Conservation (phyloP, 305 asterid species). For the Plantago lanceolata region DNA sequence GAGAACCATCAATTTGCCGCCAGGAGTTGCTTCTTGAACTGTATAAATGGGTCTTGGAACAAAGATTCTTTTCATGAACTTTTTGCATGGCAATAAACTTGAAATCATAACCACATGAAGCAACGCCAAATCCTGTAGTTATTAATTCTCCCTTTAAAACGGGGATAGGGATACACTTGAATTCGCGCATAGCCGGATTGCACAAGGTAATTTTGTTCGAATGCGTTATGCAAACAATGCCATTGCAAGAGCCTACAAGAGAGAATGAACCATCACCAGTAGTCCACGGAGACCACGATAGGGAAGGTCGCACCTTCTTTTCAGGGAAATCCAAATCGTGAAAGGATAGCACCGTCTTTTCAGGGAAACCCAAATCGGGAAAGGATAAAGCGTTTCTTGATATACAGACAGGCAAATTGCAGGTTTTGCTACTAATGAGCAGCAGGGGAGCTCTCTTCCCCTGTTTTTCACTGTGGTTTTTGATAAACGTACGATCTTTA, state of each 20-base stretch:
- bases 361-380: too few species aligned
- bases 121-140: background rate
- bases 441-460: background rate
- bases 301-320: background rate
- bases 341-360: background rate
- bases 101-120: background rate
- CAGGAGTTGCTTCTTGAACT: slow-evolving; percentile 6
- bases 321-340: slow-evolving; percentile 1
- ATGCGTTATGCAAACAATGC: background rate
- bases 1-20: background rate
- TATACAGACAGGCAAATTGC: too few species aligned
- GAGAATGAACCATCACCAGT: too few species aligned
- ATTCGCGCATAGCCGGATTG: background rate
- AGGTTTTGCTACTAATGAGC: background rate
- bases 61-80: background rate
- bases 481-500: background rate
- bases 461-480: background rate
- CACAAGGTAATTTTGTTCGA: background rate
- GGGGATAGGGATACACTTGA: background rate
- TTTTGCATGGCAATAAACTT: background rate
- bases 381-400: too few species aligned
- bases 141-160: background rate
- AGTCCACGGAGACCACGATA: background rate
- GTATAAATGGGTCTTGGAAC: background rate
- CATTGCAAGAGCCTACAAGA: background rate